Evolutionary conservation across 2,329 filamentous ascomycete species (phyloP), one percentile per base, ranked within the genome.

Genomic region (Penicillium sp.): DNA sequence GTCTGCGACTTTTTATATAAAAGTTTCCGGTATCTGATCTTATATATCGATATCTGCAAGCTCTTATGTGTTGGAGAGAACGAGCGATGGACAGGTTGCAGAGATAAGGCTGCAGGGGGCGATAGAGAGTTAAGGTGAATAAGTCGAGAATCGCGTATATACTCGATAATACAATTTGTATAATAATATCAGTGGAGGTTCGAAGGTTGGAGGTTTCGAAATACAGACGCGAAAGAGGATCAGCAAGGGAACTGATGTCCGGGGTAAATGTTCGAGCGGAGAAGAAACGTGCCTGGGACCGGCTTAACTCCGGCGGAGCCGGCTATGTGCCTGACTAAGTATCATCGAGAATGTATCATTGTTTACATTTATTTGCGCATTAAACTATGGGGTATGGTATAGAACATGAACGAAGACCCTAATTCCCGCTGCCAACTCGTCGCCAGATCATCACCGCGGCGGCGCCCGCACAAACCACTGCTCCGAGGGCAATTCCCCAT

Each of bases 401-500:
- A 53, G 50, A 56, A 53, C 19, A 40, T 31, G 19, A 48, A 45
- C 67, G 59, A 73, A 45, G 54, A 59, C 36, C 68, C 68, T 55
- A 55, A 35, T 55, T 55, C 52, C 72, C 70, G 7, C 72, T 72
- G 50, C 71, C 72, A 5, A 74, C 75, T 58, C 77, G 76, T 67
- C 80, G 82, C 84, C 84, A 87, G 38, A 87, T 82, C 67, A 84
- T 81, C 9, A 82, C 77, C 9, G 82, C 80, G 10, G 83, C 84
- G 6, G 80, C 82, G 12, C 78, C 81, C 12, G 82, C 84, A 62
- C 82, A 84, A 38, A 84, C 78, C 8, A 82, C 79, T 7, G 90
- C 92, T 0, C 89, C 90, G 4, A 95, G 77, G 2, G 90, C 91
- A 67, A 97, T 84, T 67, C 96, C 96, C 67, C 96, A 79, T 59